Evolutionary conservation across 192 early-diverging fungal species (phyloP).

Genomic region (Mortierella claussenii): DNA sequence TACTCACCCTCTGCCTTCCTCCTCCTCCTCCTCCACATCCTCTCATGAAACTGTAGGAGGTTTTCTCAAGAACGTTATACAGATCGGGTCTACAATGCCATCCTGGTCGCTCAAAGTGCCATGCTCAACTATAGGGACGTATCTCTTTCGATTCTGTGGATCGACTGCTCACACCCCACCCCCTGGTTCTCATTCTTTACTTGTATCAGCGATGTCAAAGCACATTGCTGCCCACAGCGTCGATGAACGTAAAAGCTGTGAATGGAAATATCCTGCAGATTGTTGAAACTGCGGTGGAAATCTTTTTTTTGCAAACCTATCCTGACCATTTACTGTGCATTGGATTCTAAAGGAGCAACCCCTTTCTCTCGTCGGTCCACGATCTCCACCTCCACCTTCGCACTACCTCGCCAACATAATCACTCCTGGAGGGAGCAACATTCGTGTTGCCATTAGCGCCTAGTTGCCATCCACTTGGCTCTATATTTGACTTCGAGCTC

Average conservation of each 20-base stretch:
- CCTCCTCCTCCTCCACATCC: too few species aligned
- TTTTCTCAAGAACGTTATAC: conserved; percentile 24
- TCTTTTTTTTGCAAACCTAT: conserved; percentile 35
- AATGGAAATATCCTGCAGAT: conserved; percentile 28
- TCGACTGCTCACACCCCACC: too few species aligned
- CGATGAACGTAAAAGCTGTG: conserved; percentile 19
- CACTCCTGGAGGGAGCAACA: too few species aligned
- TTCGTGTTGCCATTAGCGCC: neutral
- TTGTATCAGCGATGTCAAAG: conserved; percentile 3
- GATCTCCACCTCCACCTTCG: conserved; percentile 2
- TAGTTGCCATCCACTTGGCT: conserved; percentile 16
- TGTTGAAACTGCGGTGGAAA: conserved; percentile 20
- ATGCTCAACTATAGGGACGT: conserved; percentile 20
- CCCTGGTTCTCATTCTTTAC: conserved; percentile 16
- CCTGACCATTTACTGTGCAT: conserved; percentile 6
- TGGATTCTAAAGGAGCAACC: conserved; percentile 24
- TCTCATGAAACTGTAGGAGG: neutral
- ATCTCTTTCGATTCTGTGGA: conserved; percentile 17
- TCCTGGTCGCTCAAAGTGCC: conserved; percentile 17
- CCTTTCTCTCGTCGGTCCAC: neutral
- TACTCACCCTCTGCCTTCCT: conserved; percentile 2
- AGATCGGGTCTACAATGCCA: conserved; percentile 27
- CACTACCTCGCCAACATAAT: conserved; percentile 30
- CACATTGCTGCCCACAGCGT: conserved; percentile 22
- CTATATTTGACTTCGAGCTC: conserved; percentile 22